Evolutionary conservation across 108 stramenopile species (phyloP).

Genomic region (Epipyxis sp.): DNA sequence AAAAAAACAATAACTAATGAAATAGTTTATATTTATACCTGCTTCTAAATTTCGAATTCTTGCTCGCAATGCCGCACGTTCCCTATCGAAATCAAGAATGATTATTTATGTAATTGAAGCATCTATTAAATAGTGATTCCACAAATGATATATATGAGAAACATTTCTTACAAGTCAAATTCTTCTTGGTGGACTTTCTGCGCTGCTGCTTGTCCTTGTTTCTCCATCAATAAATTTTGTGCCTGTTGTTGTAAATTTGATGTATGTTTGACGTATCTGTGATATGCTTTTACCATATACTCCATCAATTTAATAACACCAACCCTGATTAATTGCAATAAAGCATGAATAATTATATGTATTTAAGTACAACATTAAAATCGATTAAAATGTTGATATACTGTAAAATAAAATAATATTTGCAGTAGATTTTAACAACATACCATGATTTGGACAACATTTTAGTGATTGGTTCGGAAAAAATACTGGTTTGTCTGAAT

Average conservation of each 20-base stretch:
- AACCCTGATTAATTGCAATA: too few relatives aligned
- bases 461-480: background rate
- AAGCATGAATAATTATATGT: too few relatives aligned
- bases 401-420: too few relatives aligned
- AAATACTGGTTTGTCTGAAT: slow-evolving; percentile 23
- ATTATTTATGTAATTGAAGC: too few relatives aligned
- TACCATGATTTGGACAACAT: background rate
- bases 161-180: slow-evolving; percentile 14
- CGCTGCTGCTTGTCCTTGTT: background rate
- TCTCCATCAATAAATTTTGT: background rate
- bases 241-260: slow-evolving; percentile 22
- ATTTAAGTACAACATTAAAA: too few relatives aligned
- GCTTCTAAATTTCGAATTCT: slow-evolving; percentile 22
- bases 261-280: slow-evolving; percentile 28
- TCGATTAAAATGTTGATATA: too few relatives aligned
- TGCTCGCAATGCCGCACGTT: slow-evolving; percentile 26
- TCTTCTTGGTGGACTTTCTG: slow-evolving; percentile 26
- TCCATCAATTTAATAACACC: slow-evolving; percentile 21
- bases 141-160: too few relatives aligned
- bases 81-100: too few relatives aligned
- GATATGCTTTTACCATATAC: slow-evolving; percentile 27
- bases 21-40: too few relatives aligned
- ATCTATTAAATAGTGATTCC: too few relatives aligned
- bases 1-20: too few relatives aligned
- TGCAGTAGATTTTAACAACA: too few relatives aligned